These are phyloP conservation scores for Xylariales sp. DNA, from an alignment of 2,329 filamentous ascomycete species.

Conservation along the genomic window DNA sequence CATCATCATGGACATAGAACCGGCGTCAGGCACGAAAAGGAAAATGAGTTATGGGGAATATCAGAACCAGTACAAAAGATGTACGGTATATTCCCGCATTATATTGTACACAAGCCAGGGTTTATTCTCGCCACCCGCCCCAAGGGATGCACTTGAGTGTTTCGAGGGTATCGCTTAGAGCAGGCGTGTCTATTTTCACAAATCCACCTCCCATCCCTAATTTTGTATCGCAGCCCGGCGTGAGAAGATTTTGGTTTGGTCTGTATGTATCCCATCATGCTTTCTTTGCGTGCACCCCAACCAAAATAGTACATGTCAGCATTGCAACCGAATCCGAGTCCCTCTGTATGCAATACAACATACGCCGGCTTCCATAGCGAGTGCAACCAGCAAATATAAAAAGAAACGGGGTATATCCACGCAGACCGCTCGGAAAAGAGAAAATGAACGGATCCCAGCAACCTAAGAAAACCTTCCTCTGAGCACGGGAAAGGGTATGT, in stretches of 20 bases:
- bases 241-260: background rate
- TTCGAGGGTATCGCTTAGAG: background rate
- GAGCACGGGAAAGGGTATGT: background rate
- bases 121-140: background rate
- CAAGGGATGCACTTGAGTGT: background rate
- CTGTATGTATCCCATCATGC: background rate
- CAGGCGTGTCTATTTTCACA: background rate
- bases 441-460: background rate
- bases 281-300: background rate
- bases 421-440: constrained; percentile 1
- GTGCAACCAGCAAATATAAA: constrained; percentile 10
- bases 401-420: constrained; percentile 31
- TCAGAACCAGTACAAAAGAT: background rate
- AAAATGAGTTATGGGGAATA: background rate
- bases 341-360: background rate
- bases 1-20: constrained; percentile 24
- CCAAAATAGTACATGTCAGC: background rate
- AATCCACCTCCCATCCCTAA: background rate
- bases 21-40: constrained; percentile 20
- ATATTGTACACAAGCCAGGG: background rate
- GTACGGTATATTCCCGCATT: constrained; percentile 1
- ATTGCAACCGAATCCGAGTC: background rate
- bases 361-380: background rate
- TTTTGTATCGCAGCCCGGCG: background rate
- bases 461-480: background rate